A percentile compares a stretch with the other conserved stretches of the same genome.
Evolutionary conservation across 192 early-diverging fungal species (phyloP).

Genomic region (Backusella sp.): DNA sequence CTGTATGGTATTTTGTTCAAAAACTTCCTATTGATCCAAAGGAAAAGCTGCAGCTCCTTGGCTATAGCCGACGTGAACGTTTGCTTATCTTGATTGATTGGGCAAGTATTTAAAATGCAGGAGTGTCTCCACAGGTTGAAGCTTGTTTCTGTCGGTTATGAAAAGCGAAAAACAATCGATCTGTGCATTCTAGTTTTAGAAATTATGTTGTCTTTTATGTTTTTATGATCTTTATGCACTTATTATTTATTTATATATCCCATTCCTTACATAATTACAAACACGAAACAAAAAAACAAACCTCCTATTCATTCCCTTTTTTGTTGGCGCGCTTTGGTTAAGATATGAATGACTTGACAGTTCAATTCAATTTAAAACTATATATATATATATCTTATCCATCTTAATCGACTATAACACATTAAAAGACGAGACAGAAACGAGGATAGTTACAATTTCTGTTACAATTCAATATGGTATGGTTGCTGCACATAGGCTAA

Average conservation of each 20-base stretch:
- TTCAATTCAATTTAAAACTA: background rate
- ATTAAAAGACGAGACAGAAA: background rate
- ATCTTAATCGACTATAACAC: background rate
- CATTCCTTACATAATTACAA: background rate
- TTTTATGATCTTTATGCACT: background rate
- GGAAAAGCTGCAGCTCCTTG: background rate
- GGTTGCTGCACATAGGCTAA: background rate
- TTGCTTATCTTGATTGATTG: background rate
- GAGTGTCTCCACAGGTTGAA: background rate
- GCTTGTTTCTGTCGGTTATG: background rate
- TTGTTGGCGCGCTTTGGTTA: background rate
- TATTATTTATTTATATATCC: background rate
- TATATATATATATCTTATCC: background rate
- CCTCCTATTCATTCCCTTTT: background rate
- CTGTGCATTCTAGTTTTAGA: background rate
- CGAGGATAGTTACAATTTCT: background rate
- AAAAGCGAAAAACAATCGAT: background rate
- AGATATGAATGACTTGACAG: background rate
- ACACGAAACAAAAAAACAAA: background rate
- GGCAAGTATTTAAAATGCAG: slow-evolving; percentile 1
- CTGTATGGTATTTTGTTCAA: background rate
- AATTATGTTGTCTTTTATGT: background rate
- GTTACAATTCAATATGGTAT: background rate
- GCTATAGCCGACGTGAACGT: background rate
- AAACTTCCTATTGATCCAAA: background rate